Base-by-base conservation (phyloP, 1,284 basidiomycete species). In the Irpex lacteus region DNA sequence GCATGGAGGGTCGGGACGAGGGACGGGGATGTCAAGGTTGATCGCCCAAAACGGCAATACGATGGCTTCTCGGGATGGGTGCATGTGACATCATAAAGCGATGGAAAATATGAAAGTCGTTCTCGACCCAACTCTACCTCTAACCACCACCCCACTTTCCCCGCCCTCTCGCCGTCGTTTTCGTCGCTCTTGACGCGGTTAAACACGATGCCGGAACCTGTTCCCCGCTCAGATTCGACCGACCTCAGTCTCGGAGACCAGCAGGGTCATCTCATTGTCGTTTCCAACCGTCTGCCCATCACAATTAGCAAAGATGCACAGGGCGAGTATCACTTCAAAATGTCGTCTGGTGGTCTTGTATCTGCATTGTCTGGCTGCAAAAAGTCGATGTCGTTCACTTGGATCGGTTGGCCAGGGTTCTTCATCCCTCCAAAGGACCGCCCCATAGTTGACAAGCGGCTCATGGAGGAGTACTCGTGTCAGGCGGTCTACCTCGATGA, bases 401-500 rank as follows among this genome's bases (percentile, higher is more conserved):
- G 95, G 95, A 96, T 96, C 67, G 94, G 94, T 60, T 96, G 95
- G 95, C 86, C 91, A 4, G 94, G 93, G 18, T 91, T 92, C 76
- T 90, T 89, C 84, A 96, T 98, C 68, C 96, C 96, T 11, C 83
- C 84, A 47, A 91, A 94, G 73, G 96, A 98, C 77, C 85, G 95
- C 11, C 85, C 89, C 13, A 78, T 89, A 66, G 94, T 98, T 76
- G 92, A 97, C 82, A 86, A 87, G 72, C 89, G 94, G 6, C 87
- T 99, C 64, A 87, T 89, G 84, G 91, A 96, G 60, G 96, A 98
- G 77, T 98, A 97, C 78, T 93, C 94, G 55, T 99, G 98, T 77
- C 93, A 96, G 75, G 96, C 97, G 15, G 98, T 99, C 70, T 98
- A 98, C 81, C 89, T 99, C 70, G 91, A 95, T 64, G 97, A 98